These are phyloP conservation scores for thale cress (Arabidopsis thaliana) DNA, from an alignment of 345 rosid species.

Conservation along the genomic window DNA sequence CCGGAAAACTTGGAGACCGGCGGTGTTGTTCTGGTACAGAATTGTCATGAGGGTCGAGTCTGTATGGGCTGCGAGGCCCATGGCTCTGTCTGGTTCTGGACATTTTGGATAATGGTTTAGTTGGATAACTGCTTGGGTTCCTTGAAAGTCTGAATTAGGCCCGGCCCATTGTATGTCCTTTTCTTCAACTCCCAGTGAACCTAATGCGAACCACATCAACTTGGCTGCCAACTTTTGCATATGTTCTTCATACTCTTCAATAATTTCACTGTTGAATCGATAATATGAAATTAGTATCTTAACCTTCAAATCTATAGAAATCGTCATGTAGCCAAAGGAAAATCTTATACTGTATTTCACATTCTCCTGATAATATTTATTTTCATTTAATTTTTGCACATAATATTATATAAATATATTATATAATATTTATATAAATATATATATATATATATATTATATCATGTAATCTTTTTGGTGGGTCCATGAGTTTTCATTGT, in stretches of 20 bases:
- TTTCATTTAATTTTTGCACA: too few species aligned
- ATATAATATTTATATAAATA: too few species aligned
- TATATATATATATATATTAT: too few species aligned
- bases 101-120: slow-evolving; percentile 85
- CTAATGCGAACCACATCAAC: slow-evolving; percentile 72
- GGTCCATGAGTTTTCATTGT: slow-evolving; percentile 58
- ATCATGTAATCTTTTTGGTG: slow-evolving; percentile 42
- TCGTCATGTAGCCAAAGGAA: neutral
- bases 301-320: neutral
- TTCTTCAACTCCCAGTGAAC: slow-evolving; percentile 63
- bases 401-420: too few species aligned
- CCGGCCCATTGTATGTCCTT: slow-evolving; percentile 75
- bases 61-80: slow-evolving; percentile 93
- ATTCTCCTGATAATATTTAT: too few species aligned
- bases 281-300: slow-evolving; percentile 5
- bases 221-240: slow-evolving; percentile 71
- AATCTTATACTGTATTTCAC: too few species aligned
- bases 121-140: slow-evolving; percentile 61
- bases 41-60: slow-evolving; percentile 87
- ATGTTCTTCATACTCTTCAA: slow-evolving; percentile 62
- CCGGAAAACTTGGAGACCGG: slow-evolving; percentile 71
- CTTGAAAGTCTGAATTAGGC: slow-evolving; percentile 48
- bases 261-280: slow-evolving; percentile 52
- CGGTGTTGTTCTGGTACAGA: slow-evolving; percentile 69
- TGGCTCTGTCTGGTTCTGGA: slow-evolving; percentile 87